Evolutionary conservation across 306 rosid species (phyloP), one percentile per base, ranked within the genome.

Genomic region (Cicer chorassanicum): DNA sequence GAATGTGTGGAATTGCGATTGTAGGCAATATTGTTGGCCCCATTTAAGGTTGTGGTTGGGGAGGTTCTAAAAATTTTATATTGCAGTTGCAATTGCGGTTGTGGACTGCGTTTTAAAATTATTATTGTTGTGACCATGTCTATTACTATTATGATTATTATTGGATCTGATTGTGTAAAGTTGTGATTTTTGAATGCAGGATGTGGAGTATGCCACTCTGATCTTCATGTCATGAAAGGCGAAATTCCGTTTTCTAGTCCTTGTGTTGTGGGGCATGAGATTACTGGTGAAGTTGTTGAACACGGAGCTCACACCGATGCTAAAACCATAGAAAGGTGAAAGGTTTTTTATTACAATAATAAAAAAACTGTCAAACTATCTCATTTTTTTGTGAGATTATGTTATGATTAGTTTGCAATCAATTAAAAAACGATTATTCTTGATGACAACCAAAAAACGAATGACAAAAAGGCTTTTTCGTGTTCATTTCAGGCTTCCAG

Each of bases 181-280:
- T 48, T 82, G 36, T 83, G 21, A 45, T 77, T 69, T 4, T 4
- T 55, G 40, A 19, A 43, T 85, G 86, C 81, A 93, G 96, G 86
- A n/a, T 94, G 97, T 79, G 97, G 98, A 75, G 98, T 93, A 29
- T 93, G 98, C 79, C 98, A 90, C 80, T 93, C 98, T 60, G 98
- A 94, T 90, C 96, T 94, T 24, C 98, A 94, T 78, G 94, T 94
- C 68, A 64, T 94, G 66, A 94, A 94, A 77, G 94, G 96, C 4
- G 98, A 91, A 81, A 81, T 91, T 86, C 96, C 98, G 8, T 94
- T 94, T 80, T 6, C 87, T 2, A 91, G 86, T 71, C 97, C 98
- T 63, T 94, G 94, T 46, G 96, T 91, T 18, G 53, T 91, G 72
- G 98, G 98, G 6, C 98, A 94, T 80, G 98, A 94, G 88, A 90